Percentiles rank a stretch among this genome's conserved stretches.
Conservation (phyloP, 495 filamentous ascomycete species). For the Aspergillus carlsbadensis region DNA sequence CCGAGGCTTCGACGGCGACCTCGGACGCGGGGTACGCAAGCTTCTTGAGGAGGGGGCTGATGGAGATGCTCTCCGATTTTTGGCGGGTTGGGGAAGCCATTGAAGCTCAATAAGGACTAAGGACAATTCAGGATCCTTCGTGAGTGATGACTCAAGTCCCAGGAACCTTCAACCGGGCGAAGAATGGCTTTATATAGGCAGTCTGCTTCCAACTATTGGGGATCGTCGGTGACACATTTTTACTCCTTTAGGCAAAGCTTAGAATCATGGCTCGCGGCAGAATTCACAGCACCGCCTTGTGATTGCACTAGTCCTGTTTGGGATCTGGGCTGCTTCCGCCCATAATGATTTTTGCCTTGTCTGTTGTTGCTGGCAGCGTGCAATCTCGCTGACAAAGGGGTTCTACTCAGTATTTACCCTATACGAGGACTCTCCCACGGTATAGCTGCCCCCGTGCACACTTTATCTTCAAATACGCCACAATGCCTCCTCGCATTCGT, state of each 20-base stretch:
- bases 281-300: conserved; percentile 25
- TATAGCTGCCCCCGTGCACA: not conserved
- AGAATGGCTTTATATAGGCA: conserved; percentile 5
- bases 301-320: conserved; percentile 18
- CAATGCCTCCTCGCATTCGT: conserved; percentile 51
- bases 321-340: conserved; percentile 18
- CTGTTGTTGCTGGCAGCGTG: conserved; percentile 9
- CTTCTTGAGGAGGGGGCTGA: conserved; percentile 76
- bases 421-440: not conserved
- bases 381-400: conserved; percentile 9
- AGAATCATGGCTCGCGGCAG: conserved; percentile 16
- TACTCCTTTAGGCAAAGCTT: conserved; percentile 2
- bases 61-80: conserved; percentile 56
- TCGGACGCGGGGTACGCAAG: conserved; percentile 67
- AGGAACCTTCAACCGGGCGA: not conserved
- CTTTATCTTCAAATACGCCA: conserved; percentile 11
- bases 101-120: not conserved
- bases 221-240: conserved; percentile 13
- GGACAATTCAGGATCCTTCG: not conserved
- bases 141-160: not conserved
- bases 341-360: conserved; percentile 16
- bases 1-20: conserved; percentile 62
- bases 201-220: conserved; percentile 1
- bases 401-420: not conserved
- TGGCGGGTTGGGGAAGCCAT: conserved; percentile 24